These are phyloP conservation scores for Apostasia ramifera DNA, from an alignment of 106 monocot genomes.

Conservation along the genomic window DNA sequence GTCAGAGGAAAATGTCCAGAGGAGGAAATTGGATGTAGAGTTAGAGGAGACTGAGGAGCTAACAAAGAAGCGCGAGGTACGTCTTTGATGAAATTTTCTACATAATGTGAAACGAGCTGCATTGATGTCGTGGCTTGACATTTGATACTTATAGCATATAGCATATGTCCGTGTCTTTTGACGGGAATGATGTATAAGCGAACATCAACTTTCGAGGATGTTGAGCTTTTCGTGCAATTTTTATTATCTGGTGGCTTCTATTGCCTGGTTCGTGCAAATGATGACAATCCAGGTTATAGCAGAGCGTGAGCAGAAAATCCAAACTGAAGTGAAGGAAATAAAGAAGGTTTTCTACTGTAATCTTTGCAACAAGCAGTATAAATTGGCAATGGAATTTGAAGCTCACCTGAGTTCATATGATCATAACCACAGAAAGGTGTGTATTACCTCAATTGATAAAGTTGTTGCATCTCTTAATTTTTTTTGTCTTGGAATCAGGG, in stretches of 20 bases:
- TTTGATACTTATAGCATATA: constrained; percentile 34
- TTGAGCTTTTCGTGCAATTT: constrained; percentile 91
- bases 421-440: constrained; percentile 95
- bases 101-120: constrained; percentile 10
- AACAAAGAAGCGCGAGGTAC: constrained; percentile 92
- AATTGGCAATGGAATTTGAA: constrained; percentile 95
- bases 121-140: constrained; percentile 33
- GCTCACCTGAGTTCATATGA: constrained; percentile 97
- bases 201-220: constrained; percentile 66
- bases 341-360: constrained; percentile 90
- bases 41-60: constrained; percentile 76
- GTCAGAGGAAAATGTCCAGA: constrained; percentile 84
- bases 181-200: constrained; percentile 51
- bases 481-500: background rate
- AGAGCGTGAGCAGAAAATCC: constrained; percentile 95
- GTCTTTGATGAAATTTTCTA: background rate
- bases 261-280: constrained; percentile 91
- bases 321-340: constrained; percentile 96
- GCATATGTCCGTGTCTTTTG: constrained; percentile 32
- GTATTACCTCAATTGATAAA: background rate
- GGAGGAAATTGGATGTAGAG: constrained; percentile 81
- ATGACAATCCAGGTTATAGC: constrained; percentile 99
- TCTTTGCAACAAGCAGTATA: constrained; percentile 98
- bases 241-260: constrained; percentile 98
- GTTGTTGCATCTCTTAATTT: background rate